These are phyloP conservation scores for Vachellia collinsii DNA, from an alignment of 306 rosid genomes.

Conservation along the genomic window DNA sequence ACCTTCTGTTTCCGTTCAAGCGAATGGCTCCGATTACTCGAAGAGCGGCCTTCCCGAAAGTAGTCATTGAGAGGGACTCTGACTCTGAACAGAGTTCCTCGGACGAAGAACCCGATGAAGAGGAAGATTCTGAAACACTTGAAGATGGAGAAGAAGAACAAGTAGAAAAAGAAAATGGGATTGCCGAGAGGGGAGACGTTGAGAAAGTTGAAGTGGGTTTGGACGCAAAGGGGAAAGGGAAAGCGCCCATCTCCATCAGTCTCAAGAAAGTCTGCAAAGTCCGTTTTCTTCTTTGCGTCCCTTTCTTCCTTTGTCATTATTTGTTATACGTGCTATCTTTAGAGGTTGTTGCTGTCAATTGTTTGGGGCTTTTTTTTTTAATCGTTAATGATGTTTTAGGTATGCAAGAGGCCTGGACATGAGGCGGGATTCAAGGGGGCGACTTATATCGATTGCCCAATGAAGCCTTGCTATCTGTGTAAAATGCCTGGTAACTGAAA, in stretches of 20 bases:
- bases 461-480: slow-evolving; percentile 98
- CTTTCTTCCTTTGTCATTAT: neutral
- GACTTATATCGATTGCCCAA: slow-evolving; percentile 93
- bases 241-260: slow-evolving; percentile 58
- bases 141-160: slow-evolving; percentile 28
- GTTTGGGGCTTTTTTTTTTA: slow-evolving; percentile 4
- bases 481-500: slow-evolving; percentile 75
- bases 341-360: neutral
- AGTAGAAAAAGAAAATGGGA: slow-evolving; percentile 32
- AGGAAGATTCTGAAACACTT: slow-evolving; percentile 14
- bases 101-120: slow-evolving; percentile 57
- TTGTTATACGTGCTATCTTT: neutral
- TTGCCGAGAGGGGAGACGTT: slow-evolving; percentile 29
- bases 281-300: neutral
- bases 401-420: slow-evolving; percentile 89
- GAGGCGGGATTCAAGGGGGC: slow-evolving; percentile 98
- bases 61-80: slow-evolving; percentile 66
- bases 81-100: slow-evolving; percentile 84
- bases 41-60: slow-evolving; percentile 65
- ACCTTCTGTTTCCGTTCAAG: slow-evolving; percentile 35
- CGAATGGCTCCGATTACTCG: slow-evolving; percentile 72
- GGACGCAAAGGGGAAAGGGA: slow-evolving; percentile 58
- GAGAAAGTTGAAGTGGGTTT: slow-evolving; percentile 46
- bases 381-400: slow-evolving; percentile 49
- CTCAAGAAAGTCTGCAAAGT: slow-evolving; percentile 94